Conservation (phyloP, 768 basidiomycete species). For the Boletus reticulatus region DNA sequence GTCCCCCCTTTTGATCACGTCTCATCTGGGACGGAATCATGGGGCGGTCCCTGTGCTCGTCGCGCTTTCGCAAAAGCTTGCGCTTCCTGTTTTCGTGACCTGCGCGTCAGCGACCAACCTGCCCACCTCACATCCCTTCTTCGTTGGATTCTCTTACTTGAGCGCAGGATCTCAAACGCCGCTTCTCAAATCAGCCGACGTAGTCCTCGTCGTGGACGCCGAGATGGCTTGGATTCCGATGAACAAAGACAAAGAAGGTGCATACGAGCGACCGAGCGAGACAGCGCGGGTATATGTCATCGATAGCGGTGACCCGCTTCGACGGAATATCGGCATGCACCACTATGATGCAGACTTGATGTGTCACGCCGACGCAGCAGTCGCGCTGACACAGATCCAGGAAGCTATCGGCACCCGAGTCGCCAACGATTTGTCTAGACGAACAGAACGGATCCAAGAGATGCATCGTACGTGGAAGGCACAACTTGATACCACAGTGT, state of each 20-base stretch:
- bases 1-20: constrained; percentile 63
- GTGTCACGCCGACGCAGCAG: constrained; percentile 53
- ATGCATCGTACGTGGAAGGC: constrained; percentile 29
- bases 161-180: constrained; percentile 42
- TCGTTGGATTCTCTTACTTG: constrained; percentile 52
- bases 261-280: constrained; percentile 34
- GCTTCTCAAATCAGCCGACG: constrained; percentile 54
- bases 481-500: constrained; percentile 33
- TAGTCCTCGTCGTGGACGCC: constrained; percentile 61
- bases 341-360: constrained; percentile 56
- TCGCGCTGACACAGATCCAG: constrained; percentile 49
- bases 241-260: constrained; percentile 36
- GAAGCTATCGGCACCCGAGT: constrained; percentile 14
- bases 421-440: constrained; percentile 11
- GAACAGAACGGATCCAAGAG: constrained; percentile 14
- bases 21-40: constrained; percentile 56
- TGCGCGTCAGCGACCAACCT: constrained; percentile 52
- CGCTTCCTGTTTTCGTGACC: constrained; percentile 51
- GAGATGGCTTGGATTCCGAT: constrained; percentile 65
- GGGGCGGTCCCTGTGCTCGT: constrained; percentile 44
- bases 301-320: constrained; percentile 63
- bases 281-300: constrained; percentile 56
- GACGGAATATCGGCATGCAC: constrained; percentile 44
- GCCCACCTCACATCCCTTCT: constrained; percentile 55
- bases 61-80: constrained; percentile 47